Conservation (phyloP, 2,329 filamentous ascomycete genomes). For the Onygenales sp. region DNA sequence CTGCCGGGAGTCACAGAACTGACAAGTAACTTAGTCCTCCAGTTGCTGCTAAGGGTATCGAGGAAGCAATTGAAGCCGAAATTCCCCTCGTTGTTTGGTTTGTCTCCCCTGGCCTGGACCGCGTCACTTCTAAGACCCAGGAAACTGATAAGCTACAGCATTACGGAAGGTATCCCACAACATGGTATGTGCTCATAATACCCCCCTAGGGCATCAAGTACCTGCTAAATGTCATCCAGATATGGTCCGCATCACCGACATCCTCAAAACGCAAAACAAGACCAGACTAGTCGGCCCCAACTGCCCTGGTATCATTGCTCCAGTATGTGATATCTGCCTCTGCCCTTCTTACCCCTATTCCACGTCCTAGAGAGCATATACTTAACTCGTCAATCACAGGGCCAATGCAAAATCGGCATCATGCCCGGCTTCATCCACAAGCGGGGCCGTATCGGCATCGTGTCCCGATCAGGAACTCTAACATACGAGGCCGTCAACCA, state of each 20-base stretch:
- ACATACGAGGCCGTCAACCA: conserved; percentile 99
- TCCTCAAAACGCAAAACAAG: conserved; percentile 95
- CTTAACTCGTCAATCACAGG: conserved; percentile 33
- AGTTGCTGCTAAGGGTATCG: conserved; percentile 85
- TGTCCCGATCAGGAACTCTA: conserved; percentile 93
- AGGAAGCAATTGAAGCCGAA: conserved; percentile 90
- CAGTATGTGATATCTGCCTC: conserved; percentile 35
- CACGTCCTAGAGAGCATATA: neutral
- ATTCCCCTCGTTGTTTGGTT: conserved; percentile 86
- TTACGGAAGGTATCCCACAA: conserved; percentile 96
- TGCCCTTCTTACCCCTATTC: neutral
- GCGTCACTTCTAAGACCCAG: neutral
- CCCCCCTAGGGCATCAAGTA: neutral
- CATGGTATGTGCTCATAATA: conserved; percentile 56
- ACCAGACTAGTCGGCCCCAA: conserved; percentile 94
- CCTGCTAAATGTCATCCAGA: conserved; percentile 43
- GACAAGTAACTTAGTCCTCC: conserved; percentile 56
- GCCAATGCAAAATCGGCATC: conserved; percentile 99
- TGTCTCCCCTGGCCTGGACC: conserved; percentile 11
- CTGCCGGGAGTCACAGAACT: conserved; percentile 12
- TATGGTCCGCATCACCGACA: conserved; percentile 98
- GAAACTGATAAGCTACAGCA: conserved; percentile 34
- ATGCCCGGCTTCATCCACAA: conserved; percentile 99
- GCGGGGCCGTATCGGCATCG: conserved; percentile 95
- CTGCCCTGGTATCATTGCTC: conserved; percentile 93